Evolutionary conservation across 2,329 filamentous ascomycete genomes (phyloP).

Genomic region (Pestalotiopsis sp.): DNA sequence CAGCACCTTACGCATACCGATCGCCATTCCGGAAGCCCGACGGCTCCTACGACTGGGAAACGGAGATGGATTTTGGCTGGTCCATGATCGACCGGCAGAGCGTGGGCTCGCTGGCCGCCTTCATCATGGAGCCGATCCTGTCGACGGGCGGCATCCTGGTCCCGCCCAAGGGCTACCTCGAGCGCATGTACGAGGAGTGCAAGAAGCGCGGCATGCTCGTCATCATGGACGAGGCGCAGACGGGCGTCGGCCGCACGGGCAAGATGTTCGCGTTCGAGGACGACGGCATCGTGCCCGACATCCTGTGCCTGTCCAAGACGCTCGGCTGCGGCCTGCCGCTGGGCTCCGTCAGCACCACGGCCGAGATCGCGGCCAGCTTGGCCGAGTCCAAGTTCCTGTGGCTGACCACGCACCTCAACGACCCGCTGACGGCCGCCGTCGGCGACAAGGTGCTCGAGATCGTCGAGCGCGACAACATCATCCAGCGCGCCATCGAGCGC

Average conservation of each 20-base stretch:
- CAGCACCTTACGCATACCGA: slow-evolving; percentile 61
- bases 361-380: slow-evolving; percentile 45
- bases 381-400: slow-evolving; percentile 46
- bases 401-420: slow-evolving; percentile 55
- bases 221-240: slow-evolving; percentile 62
- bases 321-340: slow-evolving; percentile 53
- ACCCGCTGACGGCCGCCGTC: slow-evolving; percentile 53
- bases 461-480: slow-evolving; percentile 47
- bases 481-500: slow-evolving; percentile 37
- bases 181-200: slow-evolving; percentile 50
- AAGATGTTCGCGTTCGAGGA: slow-evolving; percentile 60
- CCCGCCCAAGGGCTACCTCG: slow-evolving; percentile 55
- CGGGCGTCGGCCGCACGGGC: slow-evolving; percentile 55
- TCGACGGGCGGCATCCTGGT: slow-evolving; percentile 57
- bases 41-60: slow-evolving; percentile 8
- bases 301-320: slow-evolving; percentile 54
- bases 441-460: slow-evolving; percentile 56
- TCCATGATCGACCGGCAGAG: slow-evolving; percentile 59
- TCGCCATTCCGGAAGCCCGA: slow-evolving; percentile 26
- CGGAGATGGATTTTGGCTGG: slow-evolving; percentile 37
- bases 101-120: slow-evolving; percentile 60
- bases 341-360: slow-evolving; percentile 48
- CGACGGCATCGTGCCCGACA: slow-evolving; percentile 46
- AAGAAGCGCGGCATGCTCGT: slow-evolving; percentile 55
- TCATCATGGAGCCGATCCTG: slow-evolving; percentile 62